Base-by-base conservation (phyloP, 805 yeast genomes). In the Candida berthetii region DNA sequence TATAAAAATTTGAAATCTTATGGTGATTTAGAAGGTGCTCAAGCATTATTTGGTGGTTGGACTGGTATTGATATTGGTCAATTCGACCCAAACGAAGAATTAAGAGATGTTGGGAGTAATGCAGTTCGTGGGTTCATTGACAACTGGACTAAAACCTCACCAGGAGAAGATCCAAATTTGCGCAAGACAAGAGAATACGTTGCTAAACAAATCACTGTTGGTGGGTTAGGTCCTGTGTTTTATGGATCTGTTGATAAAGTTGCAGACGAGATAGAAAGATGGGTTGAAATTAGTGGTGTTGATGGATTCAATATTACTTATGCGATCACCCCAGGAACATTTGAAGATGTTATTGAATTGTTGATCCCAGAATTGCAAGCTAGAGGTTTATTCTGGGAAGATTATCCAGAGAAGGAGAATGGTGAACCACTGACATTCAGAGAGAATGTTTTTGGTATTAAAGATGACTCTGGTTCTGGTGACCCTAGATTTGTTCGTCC, bases 231-330 rank as follows among this genome's bases (percentile, higher is more conserved):
- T 7, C 55, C 62, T 2, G 35, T 49, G 16, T 35, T 35, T 10
- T 16, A 16, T 32, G 72, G 72, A 2, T 55, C 66, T 22, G 53
- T 66, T 3, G 42, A 43, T 17, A 61, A 62, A 36, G 69, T 69
- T 17, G 70, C 68, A 7, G 69, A 69, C 46, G 58, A 60, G 36
- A 49, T 68, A 20, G 65, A 65, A 42, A 43, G 53, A 39, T 68
- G 68, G 65, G 67, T 64, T 13, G 66, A 63, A 13, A 48, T 55
- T n/a, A 55, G 66, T 9, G 69, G 61, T 22, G 58, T 69, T 11
- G 73, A 69, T 44, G 74, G 74, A 4, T 69, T 69, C 49, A 68
- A 68, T 45, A 55, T 68, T 37, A 62, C 64, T 3, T 56, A 62
- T 46, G 62, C 65, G 5, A 47, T 60, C 17, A 47, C 54, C 17